Evolutionary conservation across 2,329 filamentous ascomycete genomes (phyloP).

Genomic region (Pseudofabraea citricarpa): DNA sequence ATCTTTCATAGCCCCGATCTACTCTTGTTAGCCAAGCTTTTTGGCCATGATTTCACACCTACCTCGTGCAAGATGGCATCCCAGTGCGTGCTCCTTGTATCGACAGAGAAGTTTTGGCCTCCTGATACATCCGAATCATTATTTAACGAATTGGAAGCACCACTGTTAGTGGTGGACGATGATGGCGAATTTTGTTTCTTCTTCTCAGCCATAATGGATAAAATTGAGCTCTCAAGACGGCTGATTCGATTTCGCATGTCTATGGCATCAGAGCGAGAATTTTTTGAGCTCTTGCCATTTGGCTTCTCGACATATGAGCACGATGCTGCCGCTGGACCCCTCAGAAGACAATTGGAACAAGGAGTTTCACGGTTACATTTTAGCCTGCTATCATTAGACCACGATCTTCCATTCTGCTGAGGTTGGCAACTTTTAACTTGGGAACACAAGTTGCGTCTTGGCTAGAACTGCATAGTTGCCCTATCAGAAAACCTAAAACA

Average conservation of each 20-base stretch:
- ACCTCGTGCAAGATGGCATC: slow-evolving; percentile 56
- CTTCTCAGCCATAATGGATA: slow-evolving; percentile 39
- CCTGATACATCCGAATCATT: slow-evolving; percentile 5
- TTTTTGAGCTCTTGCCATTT: slow-evolving; percentile 30
- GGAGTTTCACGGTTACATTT: slow-evolving; percentile 51
- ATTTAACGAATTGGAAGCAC: not conserved
- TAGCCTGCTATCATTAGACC: slow-evolving; percentile 11
- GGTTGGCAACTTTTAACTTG: too few species aligned
- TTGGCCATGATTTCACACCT: slow-evolving; percentile 19
- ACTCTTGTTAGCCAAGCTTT: not conserved
- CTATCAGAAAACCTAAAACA: not conserved
- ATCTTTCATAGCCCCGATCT: slow-evolving; percentile 23
- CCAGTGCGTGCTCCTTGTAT: slow-evolving; percentile 47
- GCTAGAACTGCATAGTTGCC: too few species aligned
- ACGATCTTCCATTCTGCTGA: too few species aligned
- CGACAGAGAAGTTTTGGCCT: slow-evolving; percentile 11
- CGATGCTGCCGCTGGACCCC: slow-evolving; percentile 31
- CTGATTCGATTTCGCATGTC: slow-evolving; percentile 49
- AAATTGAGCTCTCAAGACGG: slow-evolving; percentile 51
- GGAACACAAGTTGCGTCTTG: too few species aligned
- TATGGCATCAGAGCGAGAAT: slow-evolving; percentile 23
- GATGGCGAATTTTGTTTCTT: not conserved
- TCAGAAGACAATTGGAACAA: slow-evolving; percentile 48
- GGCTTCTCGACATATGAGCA: slow-evolving; percentile 48
- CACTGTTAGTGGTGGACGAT: not conserved